Evolutionary conservation across 2,329 filamentous ascomycete species (phyloP).

Genomic region (Triangularia setosa): DNA sequence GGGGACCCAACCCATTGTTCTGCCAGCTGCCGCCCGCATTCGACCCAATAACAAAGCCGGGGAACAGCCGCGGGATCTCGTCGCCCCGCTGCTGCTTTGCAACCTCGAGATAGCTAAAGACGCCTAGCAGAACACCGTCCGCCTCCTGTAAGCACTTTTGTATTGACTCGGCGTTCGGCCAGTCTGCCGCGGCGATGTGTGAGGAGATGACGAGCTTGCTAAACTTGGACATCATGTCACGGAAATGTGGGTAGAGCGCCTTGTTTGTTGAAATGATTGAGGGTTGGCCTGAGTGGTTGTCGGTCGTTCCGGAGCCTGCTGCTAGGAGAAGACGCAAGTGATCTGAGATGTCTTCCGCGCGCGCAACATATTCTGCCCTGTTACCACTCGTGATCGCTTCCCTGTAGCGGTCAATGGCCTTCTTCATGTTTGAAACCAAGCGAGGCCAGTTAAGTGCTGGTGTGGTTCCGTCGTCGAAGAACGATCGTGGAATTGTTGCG

Average conservation of each 20-base stretch:
- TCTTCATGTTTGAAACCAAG: slow-evolving; percentile 88
- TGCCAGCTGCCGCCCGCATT: slow-evolving; percentile 84
- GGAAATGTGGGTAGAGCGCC: slow-evolving; percentile 91
- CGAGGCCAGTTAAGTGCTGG: slow-evolving; percentile 83
- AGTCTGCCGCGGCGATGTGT: slow-evolving; percentile 94
- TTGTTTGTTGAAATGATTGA: slow-evolving; percentile 99
- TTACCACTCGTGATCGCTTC: slow-evolving; percentile 81
- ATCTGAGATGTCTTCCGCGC: slow-evolving; percentile 97
- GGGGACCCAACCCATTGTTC: slow-evolving; percentile 61
- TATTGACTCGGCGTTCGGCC: slow-evolving; percentile 87
- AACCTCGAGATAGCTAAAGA: slow-evolving; percentile 95
- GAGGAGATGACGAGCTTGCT: slow-evolving; percentile 98
- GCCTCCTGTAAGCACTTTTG: slow-evolving; percentile 95
- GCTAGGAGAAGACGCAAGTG: slow-evolving; percentile 90
- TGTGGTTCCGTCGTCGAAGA: slow-evolving; percentile 84
- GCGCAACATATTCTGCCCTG: slow-evolving; percentile 84
- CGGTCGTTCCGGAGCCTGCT: slow-evolving; percentile 92
- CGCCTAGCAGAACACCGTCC: slow-evolving; percentile 90
- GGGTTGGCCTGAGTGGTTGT: slow-evolving; percentile 97
- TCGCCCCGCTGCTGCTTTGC: slow-evolving; percentile 90
- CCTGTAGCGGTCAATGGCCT: slow-evolving; percentile 82
- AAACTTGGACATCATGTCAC: slow-evolving; percentile 99
- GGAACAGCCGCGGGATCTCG: slow-evolving; percentile 86
- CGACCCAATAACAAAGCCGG: slow-evolving; percentile 88
- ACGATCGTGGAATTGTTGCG: slow-evolving; percentile 68